Base-by-base conservation (phyloP, 192 early-diverging fungal genomes). In the Coemansia guatemalensis region DNA sequence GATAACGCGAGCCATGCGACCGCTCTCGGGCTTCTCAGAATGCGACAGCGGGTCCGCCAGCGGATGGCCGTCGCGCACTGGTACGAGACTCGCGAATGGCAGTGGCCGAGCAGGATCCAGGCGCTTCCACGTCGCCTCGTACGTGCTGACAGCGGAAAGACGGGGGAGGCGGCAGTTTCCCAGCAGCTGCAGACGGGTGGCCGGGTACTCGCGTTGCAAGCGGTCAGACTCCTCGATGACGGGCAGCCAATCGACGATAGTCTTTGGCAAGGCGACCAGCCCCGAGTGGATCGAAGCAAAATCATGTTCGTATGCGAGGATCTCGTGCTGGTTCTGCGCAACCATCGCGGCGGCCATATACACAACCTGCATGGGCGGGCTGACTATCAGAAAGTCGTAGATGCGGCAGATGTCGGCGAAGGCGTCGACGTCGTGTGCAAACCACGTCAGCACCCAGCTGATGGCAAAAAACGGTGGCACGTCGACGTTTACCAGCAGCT, bases 401-500 rank as follows among this genome's bases (percentile, higher is more conserved):
- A 91, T 73, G 25, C 88, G 84, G 51, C 81, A 69, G 9, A 85
- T 72, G 17, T 67, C 69, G 27, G 67, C 51, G 35, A 83, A 77
- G 35, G 77, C 69, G 25, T 72, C 68, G n/a, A 91, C 21, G 56
- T 89, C 84, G 60, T 91, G 90, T 24, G 82, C 84, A 60, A 84
- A 88, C 90, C 90, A 91, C n/a, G 90, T 90, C 48, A 90, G 61
- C 56, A 89, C 73, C 88, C 88, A 90, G 58, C 85, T 86, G 48
- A 91, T 73, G 27, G 84, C 86, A 67, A 89, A 91, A 53, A 83
- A 87, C 24, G 88, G 87, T 52, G 84, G 81, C 21, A 90, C 74
- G 27, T 81, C 76, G 27, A 78, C 62, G 26, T 71, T 69, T 0
- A 29, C 49, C 52, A 82, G 68, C 57, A 79, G 11, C 14, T 17